Conservation (phyloP, 257 asterid genomes). For the Cruciata laevipes region DNA sequence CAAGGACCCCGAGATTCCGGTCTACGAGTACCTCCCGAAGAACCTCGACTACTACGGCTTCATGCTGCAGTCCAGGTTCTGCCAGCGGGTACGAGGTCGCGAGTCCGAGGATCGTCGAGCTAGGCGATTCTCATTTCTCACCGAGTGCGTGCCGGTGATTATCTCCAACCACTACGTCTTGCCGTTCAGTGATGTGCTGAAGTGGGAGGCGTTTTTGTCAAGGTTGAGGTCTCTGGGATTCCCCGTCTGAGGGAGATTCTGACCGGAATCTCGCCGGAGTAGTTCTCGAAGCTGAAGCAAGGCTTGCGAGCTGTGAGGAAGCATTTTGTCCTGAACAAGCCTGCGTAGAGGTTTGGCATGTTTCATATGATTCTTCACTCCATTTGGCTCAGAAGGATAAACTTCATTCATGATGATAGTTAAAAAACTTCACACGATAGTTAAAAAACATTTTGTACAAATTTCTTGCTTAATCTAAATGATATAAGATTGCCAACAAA, state of each 20-base stretch:
- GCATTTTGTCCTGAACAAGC: constrained; percentile 68
- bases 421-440: too few species aligned
- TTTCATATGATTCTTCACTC: constrained; percentile 90
- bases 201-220: constrained; percentile 75
- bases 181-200: constrained; percentile 84
- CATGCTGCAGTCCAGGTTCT: constrained; percentile 58
- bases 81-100: constrained; percentile 93
- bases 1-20: constrained; percentile 49
- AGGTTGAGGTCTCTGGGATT: constrained; percentile 45
- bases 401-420: constrained; percentile 20
- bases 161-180: constrained; percentile 63
- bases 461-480: too few species aligned
- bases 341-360: constrained; percentile 55
- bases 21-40: constrained; percentile 53
- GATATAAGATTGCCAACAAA: too few species aligned
- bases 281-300: constrained; percentile 47
- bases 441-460: neutral
- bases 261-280: constrained; percentile 33
- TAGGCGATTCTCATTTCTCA: constrained; percentile 74
- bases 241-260: constrained; percentile 59
- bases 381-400: constrained; percentile 79
- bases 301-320: constrained; percentile 63
- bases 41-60: constrained; percentile 41
- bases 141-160: constrained; percentile 83
- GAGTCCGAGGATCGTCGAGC: constrained; percentile 87